phyloP scores from a whole-genome alignment of 805 yeast genomes.

The Ogataea methanolica region DNA sequence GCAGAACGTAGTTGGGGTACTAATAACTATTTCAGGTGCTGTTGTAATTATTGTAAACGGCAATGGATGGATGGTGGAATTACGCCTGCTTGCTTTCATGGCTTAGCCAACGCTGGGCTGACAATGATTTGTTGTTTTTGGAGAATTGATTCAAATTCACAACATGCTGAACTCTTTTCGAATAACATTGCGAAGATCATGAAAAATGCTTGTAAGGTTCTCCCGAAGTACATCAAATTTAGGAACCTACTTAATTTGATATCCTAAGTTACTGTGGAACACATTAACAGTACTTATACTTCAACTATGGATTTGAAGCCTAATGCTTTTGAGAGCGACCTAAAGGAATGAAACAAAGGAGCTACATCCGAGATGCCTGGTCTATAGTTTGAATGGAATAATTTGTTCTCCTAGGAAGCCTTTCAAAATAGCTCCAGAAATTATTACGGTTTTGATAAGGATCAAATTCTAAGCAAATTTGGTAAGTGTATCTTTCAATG shows the following conservation, averaged over 20 bases:
- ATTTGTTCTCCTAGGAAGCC: slow-evolving; percentile 23
- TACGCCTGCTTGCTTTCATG: slow-evolving; percentile 17
- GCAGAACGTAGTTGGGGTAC: too few relatives aligned
- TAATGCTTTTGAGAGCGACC: neutral
- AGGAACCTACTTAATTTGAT: slow-evolving; percentile 14
- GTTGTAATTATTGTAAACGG: slow-evolving; percentile 17
- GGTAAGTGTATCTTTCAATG: slow-evolving; percentile 10
- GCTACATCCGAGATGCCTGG: neutral
- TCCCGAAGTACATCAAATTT: slow-evolving; percentile 15
- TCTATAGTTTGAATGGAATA: slow-evolving; percentile 18
- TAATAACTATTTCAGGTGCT: slow-evolving; percentile 21
- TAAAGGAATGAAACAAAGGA: neutral
- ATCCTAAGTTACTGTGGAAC: slow-evolving; percentile 13
- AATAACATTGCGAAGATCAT: slow-evolving; percentile 8
- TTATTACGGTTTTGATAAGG: slow-evolving; percentile 16
- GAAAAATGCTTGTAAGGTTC: slow-evolving; percentile 13
- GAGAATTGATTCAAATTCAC: slow-evolving; percentile 17
- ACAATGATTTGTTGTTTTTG: slow-evolving; percentile 24
- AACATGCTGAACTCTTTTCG: slow-evolving; percentile 11
- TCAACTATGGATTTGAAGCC: neutral
- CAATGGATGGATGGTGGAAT: too few relatives aligned
- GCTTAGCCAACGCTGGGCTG: slow-evolving; percentile 16
- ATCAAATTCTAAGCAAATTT: slow-evolving; percentile 8
- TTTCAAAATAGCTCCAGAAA: slow-evolving; percentile 21
- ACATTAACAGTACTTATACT: slow-evolving; percentile 7